Evolutionary conservation across 768 basidiomycete genomes (phyloP), one percentile per base, ranked within the genome.

Genomic region (Calocybe indica): DNA sequence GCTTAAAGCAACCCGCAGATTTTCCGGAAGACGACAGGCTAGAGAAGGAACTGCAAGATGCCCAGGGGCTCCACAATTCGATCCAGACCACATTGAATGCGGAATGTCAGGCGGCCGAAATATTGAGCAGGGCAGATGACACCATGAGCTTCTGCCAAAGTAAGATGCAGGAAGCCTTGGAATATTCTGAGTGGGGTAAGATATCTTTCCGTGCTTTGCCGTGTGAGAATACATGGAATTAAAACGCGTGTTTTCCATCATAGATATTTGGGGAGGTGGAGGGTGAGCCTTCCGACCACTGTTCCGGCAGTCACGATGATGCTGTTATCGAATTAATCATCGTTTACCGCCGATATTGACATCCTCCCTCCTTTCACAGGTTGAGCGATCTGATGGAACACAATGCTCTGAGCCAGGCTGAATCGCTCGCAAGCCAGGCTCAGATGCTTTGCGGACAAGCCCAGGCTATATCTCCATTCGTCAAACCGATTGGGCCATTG

Each of bases 21-120:
- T 76, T 71, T 49, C 72, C 72, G 31, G 72, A 73, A 50, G 73
- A 74, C 39, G 73, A 74, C 50, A 59, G 56, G 15, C 59, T 74
- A n/a, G 71, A 74, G 53, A 61, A 69, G 39, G 58, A 69, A 35
- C 54, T 73, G 12, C 53, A 60, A 12, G 57, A 55, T 28, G 66
- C 67, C 0, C 61, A 68, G 30, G 55, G 45, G 22, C 51, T 55
- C 7, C 63, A 73, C 51, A 65, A 69, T 36, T 52, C 66, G 48
- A 57, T 70, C 12, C 72, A 73, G 47, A 56, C 52, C 14, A 52
- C 50, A 5, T 48, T 74, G 6, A 71, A 70, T 39, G 50, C 56
- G n/a, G 71, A 74, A 57, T 70, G 66, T 37, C 67, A 67, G 33
- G 72, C 68, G 6, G 60, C 67, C 7, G 67, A 69, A 45, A 49